phyloP scores from a whole-genome alignment of 805 yeast species.

The Ascoidea asiatica region DNA sequence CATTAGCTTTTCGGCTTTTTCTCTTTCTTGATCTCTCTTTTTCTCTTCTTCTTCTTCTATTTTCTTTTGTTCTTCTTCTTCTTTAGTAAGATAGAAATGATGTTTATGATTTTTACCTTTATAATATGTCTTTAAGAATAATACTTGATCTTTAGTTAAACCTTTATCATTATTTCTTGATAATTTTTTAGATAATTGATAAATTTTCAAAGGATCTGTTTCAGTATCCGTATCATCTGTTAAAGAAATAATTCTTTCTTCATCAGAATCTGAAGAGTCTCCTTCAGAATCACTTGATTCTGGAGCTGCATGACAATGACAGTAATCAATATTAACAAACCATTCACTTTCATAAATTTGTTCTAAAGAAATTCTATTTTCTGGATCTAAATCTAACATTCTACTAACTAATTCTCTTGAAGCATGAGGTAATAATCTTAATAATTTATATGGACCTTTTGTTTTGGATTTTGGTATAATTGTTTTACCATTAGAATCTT shows the following conservation, averaged over 20 bases:
- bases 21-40: conserved; percentile 5
- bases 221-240: conserved; percentile 5
- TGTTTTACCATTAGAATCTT: conserved; percentile 11
- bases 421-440: conserved; percentile 56
- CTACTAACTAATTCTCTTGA: conserved; percentile 45
- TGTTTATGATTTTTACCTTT: conserved; percentile 37
- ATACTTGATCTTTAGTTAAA: conserved; percentile 6
- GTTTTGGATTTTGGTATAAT: conserved; percentile 24
- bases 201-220: neutral
- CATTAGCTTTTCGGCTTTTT: no score
- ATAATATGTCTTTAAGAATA: conserved; percentile 8
- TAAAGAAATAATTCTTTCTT: neutral
- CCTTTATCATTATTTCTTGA: neutral
- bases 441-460: conserved; percentile 59
- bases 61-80: neutral
- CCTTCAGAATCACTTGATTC: conserved; percentile 12
- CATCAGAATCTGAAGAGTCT: conserved; percentile 12
- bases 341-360: conserved; percentile 47
- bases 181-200: neutral
- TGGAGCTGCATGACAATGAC: conserved; percentile 21
- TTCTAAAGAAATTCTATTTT: conserved; percentile 41
- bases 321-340: conserved; percentile 39
- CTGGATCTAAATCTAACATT: conserved; percentile 54
- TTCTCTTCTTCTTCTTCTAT: neutral
- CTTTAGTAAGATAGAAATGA: conserved; percentile 19